Evolutionary conservation across 768 basidiomycete species (phyloP).

Genomic region (Termitomyces bulborhizus): DNA sequence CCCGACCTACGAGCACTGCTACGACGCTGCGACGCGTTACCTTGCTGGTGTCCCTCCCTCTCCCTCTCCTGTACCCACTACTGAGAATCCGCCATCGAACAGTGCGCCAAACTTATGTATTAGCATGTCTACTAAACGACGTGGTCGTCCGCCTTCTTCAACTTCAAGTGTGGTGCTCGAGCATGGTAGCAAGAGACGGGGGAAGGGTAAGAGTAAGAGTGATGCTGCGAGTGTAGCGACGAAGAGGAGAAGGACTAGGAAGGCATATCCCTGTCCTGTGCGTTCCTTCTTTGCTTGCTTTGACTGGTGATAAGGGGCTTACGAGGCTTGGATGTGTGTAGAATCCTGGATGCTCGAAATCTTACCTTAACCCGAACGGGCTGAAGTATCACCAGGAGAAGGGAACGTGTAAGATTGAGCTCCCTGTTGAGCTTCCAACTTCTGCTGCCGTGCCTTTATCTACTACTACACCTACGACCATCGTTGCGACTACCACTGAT

Average conservation of each 20-base stretch:
- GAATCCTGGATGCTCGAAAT: conserved; percentile 50
- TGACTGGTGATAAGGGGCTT: too few species aligned
- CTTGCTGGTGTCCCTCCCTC: neutral
- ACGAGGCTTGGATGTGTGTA: conserved; percentile 6
- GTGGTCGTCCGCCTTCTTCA: neutral
- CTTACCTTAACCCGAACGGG: conserved; percentile 63
- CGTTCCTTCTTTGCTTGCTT: conserved; percentile 11
- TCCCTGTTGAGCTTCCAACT: neutral
- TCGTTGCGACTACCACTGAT: too few species aligned
- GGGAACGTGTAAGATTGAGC: conserved; percentile 50
- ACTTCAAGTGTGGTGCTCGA: neutral
- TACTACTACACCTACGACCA: neutral
- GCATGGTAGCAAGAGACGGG: neutral
- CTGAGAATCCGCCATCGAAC: neutral
- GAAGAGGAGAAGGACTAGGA: conserved; percentile 27
- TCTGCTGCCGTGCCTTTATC: neutral
- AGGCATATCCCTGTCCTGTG: conserved; percentile 45
- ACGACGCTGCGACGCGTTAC: conserved; percentile 9
- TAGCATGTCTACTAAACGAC: neutral
- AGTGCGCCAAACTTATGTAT: too few species aligned
- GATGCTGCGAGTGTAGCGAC: neutral
- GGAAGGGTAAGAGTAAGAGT: conserved; percentile 5
- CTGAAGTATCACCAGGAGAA: conserved; percentile 64
- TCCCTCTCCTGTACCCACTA: too few species aligned
- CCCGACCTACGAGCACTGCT: conserved; percentile 19